Conservation (phyloP, 2,329 filamentous ascomycete genomes). For the Arthroderma uncinatum region DNA sequence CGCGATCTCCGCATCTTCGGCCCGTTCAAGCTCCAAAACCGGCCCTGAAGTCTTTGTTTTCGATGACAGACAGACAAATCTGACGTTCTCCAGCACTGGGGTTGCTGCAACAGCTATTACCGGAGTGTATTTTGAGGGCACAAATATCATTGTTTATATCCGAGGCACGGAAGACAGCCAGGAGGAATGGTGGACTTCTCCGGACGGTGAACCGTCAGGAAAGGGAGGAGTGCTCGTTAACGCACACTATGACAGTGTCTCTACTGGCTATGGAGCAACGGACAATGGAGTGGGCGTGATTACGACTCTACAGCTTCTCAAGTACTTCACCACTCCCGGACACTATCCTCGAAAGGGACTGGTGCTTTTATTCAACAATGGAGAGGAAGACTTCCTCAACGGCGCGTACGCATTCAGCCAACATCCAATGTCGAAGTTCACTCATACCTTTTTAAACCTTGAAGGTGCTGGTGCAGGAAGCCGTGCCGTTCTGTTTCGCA, state of each 20-base stretch:
- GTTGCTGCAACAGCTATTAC: slow-evolving; percentile 32
- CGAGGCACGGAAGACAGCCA: slow-evolving; percentile 64
- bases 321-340: slow-evolving; percentile 64
- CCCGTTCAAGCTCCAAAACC: slow-evolving; percentile 18
- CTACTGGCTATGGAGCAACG: slow-evolving; percentile 83
- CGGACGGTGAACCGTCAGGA: slow-evolving; percentile 41
- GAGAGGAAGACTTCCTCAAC: slow-evolving; percentile 84
- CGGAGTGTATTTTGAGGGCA: slow-evolving; percentile 77
- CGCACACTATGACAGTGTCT: slow-evolving; percentile 88
- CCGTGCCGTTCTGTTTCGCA: slow-evolving; percentile 74
- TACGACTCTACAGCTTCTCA: slow-evolving; percentile 73
- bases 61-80: slow-evolving; percentile 67
- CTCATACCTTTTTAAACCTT: slow-evolving; percentile 84
- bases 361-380: slow-evolving; percentile 83
- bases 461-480: slow-evolving; percentile 92
- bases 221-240: slow-evolving; percentile 81
- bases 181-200: slow-evolving; percentile 57
- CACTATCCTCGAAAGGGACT: slow-evolving; percentile 69
- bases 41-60: slow-evolving; percentile 49
- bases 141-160: slow-evolving; percentile 85
- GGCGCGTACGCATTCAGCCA: slow-evolving; percentile 76
- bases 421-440: slow-evolving; percentile 66
- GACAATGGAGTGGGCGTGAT: slow-evolving; percentile 88
- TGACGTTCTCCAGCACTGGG: slow-evolving; percentile 51
- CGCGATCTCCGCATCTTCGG: slow-evolving; percentile 51